phyloP scores from a whole-genome alignment of 495 filamentous ascomycete species.

The Hypoxylon perforatum region DNA sequence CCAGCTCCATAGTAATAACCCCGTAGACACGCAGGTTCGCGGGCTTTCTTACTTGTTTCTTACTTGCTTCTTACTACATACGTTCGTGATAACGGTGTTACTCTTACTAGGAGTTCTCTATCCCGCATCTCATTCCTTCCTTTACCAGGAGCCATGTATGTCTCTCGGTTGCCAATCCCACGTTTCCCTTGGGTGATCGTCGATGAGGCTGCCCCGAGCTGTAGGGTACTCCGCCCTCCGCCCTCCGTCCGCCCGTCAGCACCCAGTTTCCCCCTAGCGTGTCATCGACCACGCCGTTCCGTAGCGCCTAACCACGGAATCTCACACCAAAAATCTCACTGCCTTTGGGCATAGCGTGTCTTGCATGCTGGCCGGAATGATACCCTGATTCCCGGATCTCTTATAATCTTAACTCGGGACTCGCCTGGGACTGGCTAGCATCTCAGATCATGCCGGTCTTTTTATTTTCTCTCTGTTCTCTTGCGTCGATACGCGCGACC shows the following conservation, averaged over 20 bases:
- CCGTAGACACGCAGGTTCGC: conserved; percentile 5
- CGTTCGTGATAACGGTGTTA: neutral
- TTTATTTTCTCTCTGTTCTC: too few species aligned
- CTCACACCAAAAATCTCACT: conserved; percentile 30
- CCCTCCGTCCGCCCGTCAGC: conserved; percentile 24
- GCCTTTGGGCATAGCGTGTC: conserved; percentile 32
- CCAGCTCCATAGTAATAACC: conserved; percentile 25
- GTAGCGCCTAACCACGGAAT: conserved; percentile 31
- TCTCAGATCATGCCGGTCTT: conserved; percentile 26
- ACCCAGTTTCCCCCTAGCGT: conserved; percentile 36
- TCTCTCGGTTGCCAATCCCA: conserved; percentile 20
- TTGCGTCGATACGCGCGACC: conserved; percentile 17
- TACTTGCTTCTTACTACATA: neutral
- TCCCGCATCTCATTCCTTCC: neutral
- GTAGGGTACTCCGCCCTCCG: conserved; percentile 22
- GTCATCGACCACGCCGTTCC: conserved; percentile 29
- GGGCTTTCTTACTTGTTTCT: neutral
- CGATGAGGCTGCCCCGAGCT: conserved; percentile 39
- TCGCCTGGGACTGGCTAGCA: conserved; percentile 33
- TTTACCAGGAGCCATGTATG: neutral
- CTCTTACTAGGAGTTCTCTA: too few species aligned
- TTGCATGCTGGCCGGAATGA: conserved; percentile 42
- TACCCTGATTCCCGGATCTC: conserved; percentile 42
- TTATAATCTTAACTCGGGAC: conserved; percentile 39
- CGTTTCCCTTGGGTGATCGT: conserved; percentile 22